Base-by-base conservation (phyloP, 257 asterid species). In the Prunella vulgaris region DNA sequence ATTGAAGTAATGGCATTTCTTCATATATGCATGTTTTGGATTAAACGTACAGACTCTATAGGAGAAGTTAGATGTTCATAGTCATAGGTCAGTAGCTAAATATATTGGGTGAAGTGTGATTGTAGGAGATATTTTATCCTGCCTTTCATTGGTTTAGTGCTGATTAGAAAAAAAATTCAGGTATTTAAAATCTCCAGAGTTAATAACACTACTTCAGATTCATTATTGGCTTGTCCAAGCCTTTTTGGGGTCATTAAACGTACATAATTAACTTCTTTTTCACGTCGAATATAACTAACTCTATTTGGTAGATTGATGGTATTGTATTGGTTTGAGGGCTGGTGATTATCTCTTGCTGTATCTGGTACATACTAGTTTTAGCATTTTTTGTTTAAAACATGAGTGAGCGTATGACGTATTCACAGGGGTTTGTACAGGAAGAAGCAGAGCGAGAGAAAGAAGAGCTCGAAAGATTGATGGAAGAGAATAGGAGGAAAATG, bases 381-480 rank as follows among this genome's bases (percentile, higher is more conserved):
- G 18, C 51, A 42, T 42, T 3, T n/a, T 42, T 38, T 25, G 12
- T 13, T 21, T 68, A 46, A 32, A 14, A 60, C 17, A 21, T 10
- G 40, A 38, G 28, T 10, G 40, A 38, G 30, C 46, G 9, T 28
- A 22, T 17, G 21, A 32, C 66, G 44, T 10, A 57, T 69, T 4
- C 27, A 5, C 64, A 46, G 68, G 14, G 22, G 59, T 20, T 54
- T 75, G 64, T 73, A 30, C 78, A 94, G 97, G 97, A 89, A 77
- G 88, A 88, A 79, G 89, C 87, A 9, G 73, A 69, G 9, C 81
- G 75, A 74, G 98, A 95, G 79, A 89, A 71, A 76, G 96, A 95
- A 79, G 96, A 89, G 80, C 76, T 89, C 62, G 95, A 92, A 78
- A 83, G 85, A 77, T 28, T 89, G 81, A 76, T 89, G 69, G 98